Evolutionary conservation across 1,139 yeast genomes (phyloP), one percentile per base, ranked within the genome.

Genomic region (Pichia sp.): DNA sequence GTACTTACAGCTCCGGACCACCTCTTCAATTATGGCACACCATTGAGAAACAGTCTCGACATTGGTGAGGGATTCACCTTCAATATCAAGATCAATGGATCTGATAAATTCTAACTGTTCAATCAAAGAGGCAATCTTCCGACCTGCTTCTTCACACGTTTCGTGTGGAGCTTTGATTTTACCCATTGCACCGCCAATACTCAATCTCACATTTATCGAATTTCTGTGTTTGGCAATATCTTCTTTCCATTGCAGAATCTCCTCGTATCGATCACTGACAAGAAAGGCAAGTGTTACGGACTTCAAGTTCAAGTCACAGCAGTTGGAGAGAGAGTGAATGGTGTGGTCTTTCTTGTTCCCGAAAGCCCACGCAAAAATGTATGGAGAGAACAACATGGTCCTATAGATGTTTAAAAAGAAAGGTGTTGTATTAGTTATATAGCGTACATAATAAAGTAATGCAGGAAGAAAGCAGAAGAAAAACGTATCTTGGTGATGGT

Each of bases 171-270:
- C 35, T 10, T 56, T 52, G 30, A 51, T 52, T 7, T 35, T 37
- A 2, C 57, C 56, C 11, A 30, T 19, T 10, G 57, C 56, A 6
- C 59, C 59, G 8, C 58, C 59, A 22, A 54, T 45, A 2, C 57
- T 52, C 11, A 25, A 25, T 25, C 27, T 13, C 3, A 25, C 11
- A 15, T 25, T 7, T 53, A 32, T 11, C 39, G 45, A 15, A 51
- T 47, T 5, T 40, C 26, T 9, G 40, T 16, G 7, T 27, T 32
- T 14, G 17, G 24, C 45, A 38, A 37, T 33, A 21, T 39, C 39
- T 11, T 38, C 28, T 19, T 26, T 8, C 56, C 58, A 28, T 31
- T 35, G 28, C 16, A 25, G 34, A 22, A 54, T 42, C 26, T 53
- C 58, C 3, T 46, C 45, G 26, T 33, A 52, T 20, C 48, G 37